Conservation (phyloP, 2,329 filamentous ascomycete genomes). For the Aspergillus eucalypticola region DNA sequence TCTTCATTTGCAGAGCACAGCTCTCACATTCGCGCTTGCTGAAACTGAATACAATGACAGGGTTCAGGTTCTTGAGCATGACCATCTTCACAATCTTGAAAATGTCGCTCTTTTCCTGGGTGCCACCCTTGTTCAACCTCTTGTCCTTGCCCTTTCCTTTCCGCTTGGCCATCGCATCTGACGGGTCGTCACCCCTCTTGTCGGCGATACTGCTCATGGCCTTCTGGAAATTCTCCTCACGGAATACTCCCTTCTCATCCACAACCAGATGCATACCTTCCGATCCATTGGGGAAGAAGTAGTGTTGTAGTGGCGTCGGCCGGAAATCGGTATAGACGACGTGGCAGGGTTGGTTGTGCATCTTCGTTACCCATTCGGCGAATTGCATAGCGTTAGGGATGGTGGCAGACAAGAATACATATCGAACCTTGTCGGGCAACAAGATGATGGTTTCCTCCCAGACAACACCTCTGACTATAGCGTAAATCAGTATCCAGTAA, state of each 20-base stretch:
- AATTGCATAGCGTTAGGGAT: conserved; percentile 99
- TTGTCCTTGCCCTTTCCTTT: conserved; percentile 92
- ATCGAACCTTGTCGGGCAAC: conserved; percentile 95
- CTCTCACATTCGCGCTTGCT: conserved; percentile 96
- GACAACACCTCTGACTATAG: conserved; percentile 76
- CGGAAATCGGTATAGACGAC: conserved; percentile 99
- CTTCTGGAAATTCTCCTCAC: conserved; percentile 95
- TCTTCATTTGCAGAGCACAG: conserved; percentile 81
- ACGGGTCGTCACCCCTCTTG: conserved; percentile 80
- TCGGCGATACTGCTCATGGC: conserved; percentile 89
- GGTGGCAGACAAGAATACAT: conserved; percentile 96
- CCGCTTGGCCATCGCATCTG: conserved; percentile 74
- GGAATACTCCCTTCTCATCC: conserved; percentile 93
- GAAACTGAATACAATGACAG: conserved; percentile 99
- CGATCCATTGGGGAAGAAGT: conserved; percentile 91
- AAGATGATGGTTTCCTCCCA: conserved; percentile 99
- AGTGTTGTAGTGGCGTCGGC: conserved; percentile 93
- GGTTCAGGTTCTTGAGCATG: conserved; percentile 95
- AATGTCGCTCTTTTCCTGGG: conserved; percentile 74
- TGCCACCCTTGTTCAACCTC: conserved; percentile 82
- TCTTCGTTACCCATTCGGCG: conserved; percentile 98
- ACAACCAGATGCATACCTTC: conserved; percentile 93
- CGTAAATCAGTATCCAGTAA: conserved; percentile 18
- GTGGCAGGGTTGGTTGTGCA: conserved; percentile 95
- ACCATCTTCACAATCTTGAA: conserved; percentile 99